These are phyloP conservation scores for Adansonia grandidieri DNA, from an alignment of 441 rosid species.

Conservation along the genomic window DNA sequence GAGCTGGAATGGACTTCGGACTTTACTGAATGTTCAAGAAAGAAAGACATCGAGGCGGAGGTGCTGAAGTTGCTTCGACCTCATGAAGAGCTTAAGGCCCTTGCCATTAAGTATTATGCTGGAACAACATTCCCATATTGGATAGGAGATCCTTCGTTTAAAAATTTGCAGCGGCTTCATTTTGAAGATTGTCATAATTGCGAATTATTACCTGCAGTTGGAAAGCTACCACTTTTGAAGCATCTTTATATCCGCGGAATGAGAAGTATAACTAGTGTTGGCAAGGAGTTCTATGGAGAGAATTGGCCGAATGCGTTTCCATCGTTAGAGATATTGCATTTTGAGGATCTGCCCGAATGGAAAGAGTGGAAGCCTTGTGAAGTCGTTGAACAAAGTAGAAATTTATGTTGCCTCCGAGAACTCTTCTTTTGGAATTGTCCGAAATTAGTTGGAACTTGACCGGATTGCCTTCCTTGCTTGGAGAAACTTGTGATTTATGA, in stretches of 20 bases:
- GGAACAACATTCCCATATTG: slow-evolving; percentile 28
- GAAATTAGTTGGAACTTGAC: neutral
- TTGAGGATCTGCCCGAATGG: slow-evolving; percentile 28
- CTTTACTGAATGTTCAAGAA: neutral
- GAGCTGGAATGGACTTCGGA: neutral
- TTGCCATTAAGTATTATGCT: slow-evolving; percentile 20
- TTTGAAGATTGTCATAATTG: slow-evolving; percentile 15
- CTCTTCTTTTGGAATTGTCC: slow-evolving; percentile 23
- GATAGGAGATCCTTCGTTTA: slow-evolving; percentile 20
- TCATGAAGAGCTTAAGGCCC: slow-evolving; percentile 10
- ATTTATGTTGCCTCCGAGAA: slow-evolving; percentile 17
- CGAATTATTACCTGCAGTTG: slow-evolving; percentile 23
- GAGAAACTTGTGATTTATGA: neutral
- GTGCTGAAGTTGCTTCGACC: slow-evolving; percentile 27
- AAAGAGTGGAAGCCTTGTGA: slow-evolving; percentile 5
- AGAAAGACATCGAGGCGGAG: neutral
- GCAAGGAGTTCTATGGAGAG: slow-evolving; percentile 22
- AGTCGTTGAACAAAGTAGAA: no score
- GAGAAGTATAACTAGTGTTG: slow-evolving; percentile 8
- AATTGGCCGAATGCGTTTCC: slow-evolving; percentile 14
- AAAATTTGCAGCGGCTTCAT: neutral
- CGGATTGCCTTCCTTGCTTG: neutral
- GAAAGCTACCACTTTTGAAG: slow-evolving; percentile 25
- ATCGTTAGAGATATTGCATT: slow-evolving; percentile 21
- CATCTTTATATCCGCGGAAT: slow-evolving; percentile 22